A percentile compares a stretch with the other conserved stretches of the same genome.
Evolutionary conservation across 257 asterid genomes (phyloP).

Genomic region (Scutellaria baicalensis): DNA sequence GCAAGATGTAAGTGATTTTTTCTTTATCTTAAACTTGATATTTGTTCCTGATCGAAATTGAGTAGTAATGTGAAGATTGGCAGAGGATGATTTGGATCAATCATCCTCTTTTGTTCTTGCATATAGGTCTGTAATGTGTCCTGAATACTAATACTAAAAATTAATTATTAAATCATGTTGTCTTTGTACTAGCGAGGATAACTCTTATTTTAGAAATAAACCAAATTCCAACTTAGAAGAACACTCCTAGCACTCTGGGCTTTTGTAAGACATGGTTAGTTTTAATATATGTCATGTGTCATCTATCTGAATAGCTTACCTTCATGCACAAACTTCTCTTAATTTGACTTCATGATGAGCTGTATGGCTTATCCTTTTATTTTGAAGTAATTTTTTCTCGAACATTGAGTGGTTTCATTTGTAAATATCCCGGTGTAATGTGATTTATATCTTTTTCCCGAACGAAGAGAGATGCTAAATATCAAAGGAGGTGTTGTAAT

Average conservation of each 20-base stretch:
- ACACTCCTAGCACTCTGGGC: neutral
- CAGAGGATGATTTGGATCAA: neutral
- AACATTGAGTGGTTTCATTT: neutral
- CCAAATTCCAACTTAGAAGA: neutral
- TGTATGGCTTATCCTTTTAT: neutral
- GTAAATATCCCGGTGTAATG: neutral
- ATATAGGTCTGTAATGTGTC: neutral
- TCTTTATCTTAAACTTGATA: neutral
- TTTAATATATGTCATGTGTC: neutral
- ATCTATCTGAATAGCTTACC: neutral
- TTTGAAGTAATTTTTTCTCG: neutral
- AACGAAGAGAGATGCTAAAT: too few relatives aligned
- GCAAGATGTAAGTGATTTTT: slow-evolving; percentile 67
- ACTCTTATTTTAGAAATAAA: neutral
- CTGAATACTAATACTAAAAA: neutral
- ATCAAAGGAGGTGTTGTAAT: neutral
- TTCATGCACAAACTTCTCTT: neutral
- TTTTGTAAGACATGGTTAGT: neutral
- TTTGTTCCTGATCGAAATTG: neutral
- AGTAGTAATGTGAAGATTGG: neutral
- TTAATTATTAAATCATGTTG: neutral
- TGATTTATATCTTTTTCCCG: neutral
- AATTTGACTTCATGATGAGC: neutral
- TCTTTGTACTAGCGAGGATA: neutral
- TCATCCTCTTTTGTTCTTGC: neutral